Conservation (phyloP, 2,329 filamentous ascomycete species). For the Dactylonectria estremocensis region DNA sequence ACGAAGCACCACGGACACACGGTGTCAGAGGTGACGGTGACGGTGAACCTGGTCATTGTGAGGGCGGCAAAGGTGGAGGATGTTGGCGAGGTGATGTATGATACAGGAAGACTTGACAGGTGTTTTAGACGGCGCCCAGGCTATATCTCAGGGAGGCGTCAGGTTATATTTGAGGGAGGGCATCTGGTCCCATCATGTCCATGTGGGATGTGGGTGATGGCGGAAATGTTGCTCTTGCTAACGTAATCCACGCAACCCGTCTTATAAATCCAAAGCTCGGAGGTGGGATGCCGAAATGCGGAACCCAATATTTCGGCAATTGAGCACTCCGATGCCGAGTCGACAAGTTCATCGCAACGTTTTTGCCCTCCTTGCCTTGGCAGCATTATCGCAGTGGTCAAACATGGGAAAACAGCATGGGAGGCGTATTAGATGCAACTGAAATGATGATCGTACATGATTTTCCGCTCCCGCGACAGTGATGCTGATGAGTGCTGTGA, state of each 20-base stretch:
- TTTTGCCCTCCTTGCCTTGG: too few species aligned
- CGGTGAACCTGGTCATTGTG: constrained; percentile 71
- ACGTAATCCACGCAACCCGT: not conserved
- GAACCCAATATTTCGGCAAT: not conserved
- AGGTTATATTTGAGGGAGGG: constrained; percentile 10
- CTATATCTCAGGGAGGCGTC: constrained; percentile 5
- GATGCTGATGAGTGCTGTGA: too few species aligned
- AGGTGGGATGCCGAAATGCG: not conserved
- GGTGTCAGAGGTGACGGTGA: constrained; percentile 66
- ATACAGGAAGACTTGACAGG: not conserved
- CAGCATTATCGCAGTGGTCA: too few species aligned
- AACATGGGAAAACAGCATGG: too few species aligned
- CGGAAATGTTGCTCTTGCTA: not conserved
- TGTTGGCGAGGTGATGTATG: not conserved
- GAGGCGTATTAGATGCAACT: too few species aligned
- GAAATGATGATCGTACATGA: too few species aligned
- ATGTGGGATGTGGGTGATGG: not conserved
- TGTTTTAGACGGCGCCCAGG: not conserved
- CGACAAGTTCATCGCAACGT: too few species aligned
- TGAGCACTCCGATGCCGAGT: not conserved
- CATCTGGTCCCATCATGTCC: not conserved
- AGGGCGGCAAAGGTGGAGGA: not conserved
- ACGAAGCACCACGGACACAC: constrained; percentile 69
- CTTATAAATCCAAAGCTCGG: not conserved
- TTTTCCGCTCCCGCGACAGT: too few species aligned